phyloP scores from a whole-genome alignment of 108 stramenopile genomes.

The Fragilaria crotonensis region DNA sequence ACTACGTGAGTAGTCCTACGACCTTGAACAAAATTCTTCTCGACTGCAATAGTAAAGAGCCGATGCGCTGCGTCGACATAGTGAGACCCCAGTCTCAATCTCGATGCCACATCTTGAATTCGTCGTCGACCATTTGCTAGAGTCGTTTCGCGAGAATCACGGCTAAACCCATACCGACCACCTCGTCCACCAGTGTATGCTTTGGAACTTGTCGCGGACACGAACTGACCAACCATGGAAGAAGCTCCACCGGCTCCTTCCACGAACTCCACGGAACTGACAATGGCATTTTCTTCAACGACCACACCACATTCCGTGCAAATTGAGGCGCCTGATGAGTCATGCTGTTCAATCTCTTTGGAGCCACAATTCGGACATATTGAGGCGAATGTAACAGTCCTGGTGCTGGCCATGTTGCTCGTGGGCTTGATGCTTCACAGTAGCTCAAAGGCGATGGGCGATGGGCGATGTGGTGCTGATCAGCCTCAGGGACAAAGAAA shows the following conservation, averaged over 20 bases:
- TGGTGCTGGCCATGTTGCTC: background rate
- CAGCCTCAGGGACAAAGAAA: no score
- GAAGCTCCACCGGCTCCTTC: slow-evolving; percentile 85
- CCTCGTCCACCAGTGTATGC: slow-evolving; percentile 58
- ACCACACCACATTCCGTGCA: slow-evolving; percentile 90
- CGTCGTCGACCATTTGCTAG: slow-evolving; percentile 77
- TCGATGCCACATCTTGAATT: slow-evolving; percentile 79
- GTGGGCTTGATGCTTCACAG: no score
- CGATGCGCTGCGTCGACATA: slow-evolving; percentile 92
- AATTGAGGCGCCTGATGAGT: slow-evolving; percentile 61
- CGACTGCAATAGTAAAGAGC: slow-evolving; percentile 87
- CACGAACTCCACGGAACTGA: slow-evolving; percentile 84
- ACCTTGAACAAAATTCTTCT: slow-evolving; percentile 94
- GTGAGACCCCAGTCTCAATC: slow-evolving; percentile 67
- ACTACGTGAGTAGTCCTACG: slow-evolving; percentile 86
- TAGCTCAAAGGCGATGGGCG: no score
- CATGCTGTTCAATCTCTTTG: slow-evolving; percentile 74
- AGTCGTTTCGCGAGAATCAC: slow-evolving; percentile 88
- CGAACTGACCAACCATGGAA: slow-evolving; percentile 86
- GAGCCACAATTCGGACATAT: slow-evolving; percentile 86
- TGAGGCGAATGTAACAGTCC: background rate
- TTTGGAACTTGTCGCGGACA: slow-evolving; percentile 65
- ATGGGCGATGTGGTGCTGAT: no score
- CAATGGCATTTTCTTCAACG: slow-evolving; percentile 91
- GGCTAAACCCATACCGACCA: slow-evolving; percentile 80